Evolutionary conservation across 768 basidiomycete genomes (phyloP).

Genomic region (Asterophora parasitica): DNA sequence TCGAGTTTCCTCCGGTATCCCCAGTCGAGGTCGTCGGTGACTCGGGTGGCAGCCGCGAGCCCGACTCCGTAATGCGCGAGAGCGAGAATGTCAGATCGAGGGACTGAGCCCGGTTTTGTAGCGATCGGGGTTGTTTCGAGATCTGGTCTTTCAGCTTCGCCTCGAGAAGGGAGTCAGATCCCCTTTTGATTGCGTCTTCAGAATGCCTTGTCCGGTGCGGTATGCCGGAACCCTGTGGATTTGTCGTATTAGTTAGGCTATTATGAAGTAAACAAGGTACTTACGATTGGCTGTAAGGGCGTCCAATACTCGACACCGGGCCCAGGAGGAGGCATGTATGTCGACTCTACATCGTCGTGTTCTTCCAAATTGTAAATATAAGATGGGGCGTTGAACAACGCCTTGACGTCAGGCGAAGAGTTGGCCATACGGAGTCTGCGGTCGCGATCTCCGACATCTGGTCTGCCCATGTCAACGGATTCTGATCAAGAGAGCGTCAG

Average conservation of each 20-base stretch:
- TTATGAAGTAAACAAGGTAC: slow-evolving; percentile 21
- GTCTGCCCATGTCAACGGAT: slow-evolving; percentile 71
- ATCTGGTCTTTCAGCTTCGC: slow-evolving; percentile 78
- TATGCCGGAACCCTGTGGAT: slow-evolving; percentile 58
- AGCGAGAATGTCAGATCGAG: slow-evolving; percentile 84
- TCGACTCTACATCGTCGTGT: slow-evolving; percentile 58
- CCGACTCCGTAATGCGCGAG: slow-evolving; percentile 71
- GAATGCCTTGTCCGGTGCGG: slow-evolving; percentile 61
- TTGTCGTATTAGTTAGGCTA: slow-evolving; percentile 14
- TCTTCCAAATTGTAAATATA: slow-evolving; percentile 80
- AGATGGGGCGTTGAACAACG: slow-evolving; percentile 82
- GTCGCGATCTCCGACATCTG: slow-evolving; percentile 69
- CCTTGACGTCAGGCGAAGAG: slow-evolving; percentile 93
- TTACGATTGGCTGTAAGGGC: slow-evolving; percentile 69
- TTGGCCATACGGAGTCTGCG: slow-evolving; percentile 76
- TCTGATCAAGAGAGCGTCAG: slow-evolving; percentile 35
- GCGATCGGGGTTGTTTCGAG: slow-evolving; percentile 75
- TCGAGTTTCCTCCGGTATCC: slow-evolving; percentile 72
- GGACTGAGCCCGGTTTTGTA: slow-evolving; percentile 85
- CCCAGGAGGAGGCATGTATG: slow-evolving; percentile 44
- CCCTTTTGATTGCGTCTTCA: slow-evolving; percentile 76
- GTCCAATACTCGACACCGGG: slow-evolving; percentile 64
- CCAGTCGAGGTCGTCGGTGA: slow-evolving; percentile 77
- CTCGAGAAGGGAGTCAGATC: slow-evolving; percentile 79
- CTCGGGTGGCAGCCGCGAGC: slow-evolving; percentile 60